phyloP scores from a whole-genome alignment of 345 rosid species.

The Aethionema arabicum region DNA sequence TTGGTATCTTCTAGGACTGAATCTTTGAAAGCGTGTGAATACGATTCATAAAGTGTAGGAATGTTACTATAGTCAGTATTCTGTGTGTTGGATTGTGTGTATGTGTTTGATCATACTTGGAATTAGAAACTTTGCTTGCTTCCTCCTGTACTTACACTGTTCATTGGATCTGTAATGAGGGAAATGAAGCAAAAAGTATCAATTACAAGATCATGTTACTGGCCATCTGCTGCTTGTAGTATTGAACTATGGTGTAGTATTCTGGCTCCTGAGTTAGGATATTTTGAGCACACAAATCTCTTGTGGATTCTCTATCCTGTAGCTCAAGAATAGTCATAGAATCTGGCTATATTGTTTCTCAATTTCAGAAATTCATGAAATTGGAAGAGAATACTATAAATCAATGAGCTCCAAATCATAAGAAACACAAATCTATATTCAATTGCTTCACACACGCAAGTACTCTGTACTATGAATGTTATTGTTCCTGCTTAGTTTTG shows the following conservation, averaged over 20 bases:
- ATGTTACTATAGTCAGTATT: constrained; percentile 3
- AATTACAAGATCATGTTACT: not conserved
- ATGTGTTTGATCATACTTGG: constrained; percentile 1
- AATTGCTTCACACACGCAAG: not conserved
- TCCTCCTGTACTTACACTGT: not conserved
- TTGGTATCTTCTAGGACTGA: not conserved
- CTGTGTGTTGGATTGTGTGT: not conserved
- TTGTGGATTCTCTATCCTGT: no score
- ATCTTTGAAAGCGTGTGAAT: not conserved
- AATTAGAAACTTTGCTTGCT: constrained; percentile 5
- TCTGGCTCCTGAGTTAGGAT: constrained; percentile 12
- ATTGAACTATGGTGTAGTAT: constrained; percentile 5
- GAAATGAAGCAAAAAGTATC: no score
- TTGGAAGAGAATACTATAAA: constrained; percentile 7
- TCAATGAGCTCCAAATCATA: not conserved
- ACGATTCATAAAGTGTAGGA: not conserved
- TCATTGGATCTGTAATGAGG: no score
- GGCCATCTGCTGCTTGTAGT: constrained; percentile 5
- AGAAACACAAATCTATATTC: no score
- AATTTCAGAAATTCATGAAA: not conserved
- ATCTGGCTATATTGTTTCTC: constrained; percentile 5
- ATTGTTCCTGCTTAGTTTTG: not conserved
- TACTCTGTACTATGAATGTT: not conserved
- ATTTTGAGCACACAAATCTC: not conserved
- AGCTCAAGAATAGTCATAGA: not conserved